Evolutionary conservation across 139 green algal species (phyloP).

Genomic region (Yamagishiella unicocca): DNA sequence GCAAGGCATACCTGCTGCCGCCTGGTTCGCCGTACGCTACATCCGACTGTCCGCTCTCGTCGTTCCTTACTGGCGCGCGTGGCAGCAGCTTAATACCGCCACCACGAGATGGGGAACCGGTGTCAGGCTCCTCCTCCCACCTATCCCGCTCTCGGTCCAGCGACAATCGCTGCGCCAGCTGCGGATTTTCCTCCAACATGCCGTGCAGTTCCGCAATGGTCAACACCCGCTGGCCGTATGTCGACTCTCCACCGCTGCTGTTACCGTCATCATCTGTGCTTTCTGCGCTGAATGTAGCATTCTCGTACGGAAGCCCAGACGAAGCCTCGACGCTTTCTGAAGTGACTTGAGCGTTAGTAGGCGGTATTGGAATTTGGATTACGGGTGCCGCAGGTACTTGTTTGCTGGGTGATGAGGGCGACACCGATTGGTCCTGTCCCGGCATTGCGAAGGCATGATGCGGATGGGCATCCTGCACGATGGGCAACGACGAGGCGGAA

Average conservation of each 20-base stretch:
- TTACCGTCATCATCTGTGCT: conserved; percentile 24
- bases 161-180: conserved; percentile 6
- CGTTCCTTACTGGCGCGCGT: not conserved
- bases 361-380: conserved; percentile 35
- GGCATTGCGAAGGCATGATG: too few relatives aligned
- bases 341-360: not conserved
- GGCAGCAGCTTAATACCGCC: not conserved
- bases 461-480: too few relatives aligned
- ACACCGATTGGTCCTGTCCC: too few relatives aligned
- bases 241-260: conserved; percentile 19
- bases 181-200: conserved; percentile 23
- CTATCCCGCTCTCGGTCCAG: not conserved
- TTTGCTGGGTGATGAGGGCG: conserved; percentile 7
- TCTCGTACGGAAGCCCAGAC: conserved; percentile 30
- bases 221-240: conserved; percentile 29
- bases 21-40: not conserved
- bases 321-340: conserved; percentile 16
- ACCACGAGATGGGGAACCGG: not conserved
- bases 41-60: not conserved
- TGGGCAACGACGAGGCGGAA: too few relatives aligned
- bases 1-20: not conserved
- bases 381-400: conserved; percentile 25
- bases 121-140: not conserved
- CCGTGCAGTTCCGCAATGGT: conserved; percentile 34
- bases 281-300: conserved; percentile 21